Conservation (phyloP, 2,329 filamentous ascomycete genomes). For the Ophiostoma perfectum region DNA sequence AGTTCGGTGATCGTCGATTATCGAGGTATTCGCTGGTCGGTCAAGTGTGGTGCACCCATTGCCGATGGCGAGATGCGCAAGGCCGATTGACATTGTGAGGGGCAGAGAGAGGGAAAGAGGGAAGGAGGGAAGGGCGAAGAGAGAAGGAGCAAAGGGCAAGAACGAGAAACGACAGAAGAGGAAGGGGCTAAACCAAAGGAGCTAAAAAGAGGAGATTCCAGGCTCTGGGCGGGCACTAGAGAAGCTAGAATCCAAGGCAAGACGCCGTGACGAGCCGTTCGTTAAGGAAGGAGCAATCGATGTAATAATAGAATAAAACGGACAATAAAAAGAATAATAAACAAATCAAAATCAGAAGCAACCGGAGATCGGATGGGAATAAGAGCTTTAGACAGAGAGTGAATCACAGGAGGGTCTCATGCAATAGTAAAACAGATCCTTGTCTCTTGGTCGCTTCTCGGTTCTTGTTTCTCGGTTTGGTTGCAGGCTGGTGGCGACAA, state of each 20-base stretch:
- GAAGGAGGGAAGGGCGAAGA: background rate
- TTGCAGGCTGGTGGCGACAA: background rate
- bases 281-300: background rate
- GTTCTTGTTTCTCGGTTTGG: background rate
- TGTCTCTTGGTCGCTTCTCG: too few relatives aligned
- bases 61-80: slow-evolving; percentile 19
- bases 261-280: slow-evolving; percentile 3
- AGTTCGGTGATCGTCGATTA: slow-evolving; percentile 7
- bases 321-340: background rate
- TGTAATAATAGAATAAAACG: background rate
- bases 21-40: slow-evolving; percentile 14
- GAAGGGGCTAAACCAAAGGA: background rate
- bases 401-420: too few relatives aligned
- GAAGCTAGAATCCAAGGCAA: background rate
- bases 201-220: background rate
- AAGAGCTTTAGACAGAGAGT: background rate
- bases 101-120: background rate
- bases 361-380: background rate
- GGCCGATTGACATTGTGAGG: slow-evolving; percentile 12
- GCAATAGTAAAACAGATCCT: too few relatives aligned
- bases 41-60: slow-evolving; percentile 25
- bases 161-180: slow-evolving; percentile 6
- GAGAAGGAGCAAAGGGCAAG: background rate
- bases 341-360: background rate
- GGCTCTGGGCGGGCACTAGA: background rate